Conservation (phyloP, 2,329 filamentous ascomycete genomes). For the Colletotrichum orchidophilum region DNA sequence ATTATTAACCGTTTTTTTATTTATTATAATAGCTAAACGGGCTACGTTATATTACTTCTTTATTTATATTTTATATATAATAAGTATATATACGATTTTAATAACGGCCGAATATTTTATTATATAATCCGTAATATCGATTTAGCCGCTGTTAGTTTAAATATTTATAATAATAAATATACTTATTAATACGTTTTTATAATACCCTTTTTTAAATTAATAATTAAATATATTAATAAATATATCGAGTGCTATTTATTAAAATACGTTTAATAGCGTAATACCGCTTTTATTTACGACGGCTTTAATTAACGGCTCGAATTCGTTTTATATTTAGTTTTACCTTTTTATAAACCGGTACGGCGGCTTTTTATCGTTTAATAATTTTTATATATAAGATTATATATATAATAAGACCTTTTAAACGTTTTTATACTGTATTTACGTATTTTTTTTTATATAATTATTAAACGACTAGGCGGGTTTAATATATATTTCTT, state of each 20-base stretch:
- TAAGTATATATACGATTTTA: slow-evolving; percentile 28
- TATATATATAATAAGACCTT: too few relatives aligned
- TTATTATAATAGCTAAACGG: too few relatives aligned
- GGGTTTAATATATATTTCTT: too few relatives aligned
- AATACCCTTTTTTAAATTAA: not conserved
- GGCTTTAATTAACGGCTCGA: not conserved
- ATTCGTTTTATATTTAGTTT: not conserved
- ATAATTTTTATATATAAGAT: too few relatives aligned
- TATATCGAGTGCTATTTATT: not conserved
- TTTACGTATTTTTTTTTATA: too few relatives aligned
- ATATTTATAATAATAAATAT: slow-evolving; percentile 1
- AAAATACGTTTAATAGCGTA: not conserved
- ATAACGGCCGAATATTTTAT: slow-evolving; percentile 33
- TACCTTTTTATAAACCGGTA: not conserved
- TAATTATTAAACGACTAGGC: too few relatives aligned
- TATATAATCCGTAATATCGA: slow-evolving; percentile 20
- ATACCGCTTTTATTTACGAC: not conserved
- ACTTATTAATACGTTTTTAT: not conserved
- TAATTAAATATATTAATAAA: not conserved
- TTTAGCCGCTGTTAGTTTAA: slow-evolving; percentile 16
- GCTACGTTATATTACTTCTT: too few relatives aligned
- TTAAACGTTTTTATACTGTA: too few relatives aligned
- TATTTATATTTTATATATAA: slow-evolving; percentile 14
- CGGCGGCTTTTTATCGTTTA: not conserved
- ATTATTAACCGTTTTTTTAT: too few relatives aligned